Conservation (phyloP, 805 yeast genomes). For the Priceomyces melissophilus region DNA sequence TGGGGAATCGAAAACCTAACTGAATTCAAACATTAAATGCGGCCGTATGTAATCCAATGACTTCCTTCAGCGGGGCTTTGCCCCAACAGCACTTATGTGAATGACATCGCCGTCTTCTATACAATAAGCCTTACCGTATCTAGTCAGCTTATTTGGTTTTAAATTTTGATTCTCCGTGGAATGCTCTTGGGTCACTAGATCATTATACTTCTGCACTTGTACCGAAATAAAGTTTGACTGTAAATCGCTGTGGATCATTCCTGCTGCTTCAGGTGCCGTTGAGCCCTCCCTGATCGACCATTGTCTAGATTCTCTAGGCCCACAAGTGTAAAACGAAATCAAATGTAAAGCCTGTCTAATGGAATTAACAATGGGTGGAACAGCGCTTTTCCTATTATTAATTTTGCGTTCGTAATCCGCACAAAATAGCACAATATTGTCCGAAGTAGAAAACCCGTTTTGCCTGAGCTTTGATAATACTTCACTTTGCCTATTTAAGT, state of each 20-base stretch:
- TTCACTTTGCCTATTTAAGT: conserved; percentile 43
- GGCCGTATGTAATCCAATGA: not conserved
- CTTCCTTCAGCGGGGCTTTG: conserved; percentile 30
- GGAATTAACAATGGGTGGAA: conserved; percentile 59
- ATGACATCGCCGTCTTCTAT: conserved; percentile 85
- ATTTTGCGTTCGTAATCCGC: conserved; percentile 47
- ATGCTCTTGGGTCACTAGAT: conserved; percentile 39
- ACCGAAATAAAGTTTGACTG: conserved; percentile 80
- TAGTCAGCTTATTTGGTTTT: conserved; percentile 51
- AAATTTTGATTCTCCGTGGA: conserved; percentile 51
- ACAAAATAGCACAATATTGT: conserved; percentile 34
- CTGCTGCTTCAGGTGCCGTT: conserved; percentile 87
- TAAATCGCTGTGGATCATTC: conserved; percentile 81
- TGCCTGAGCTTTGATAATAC: conserved; percentile 45
- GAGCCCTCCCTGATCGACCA: conserved; percentile 81
- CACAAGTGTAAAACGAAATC: conserved; percentile 85
- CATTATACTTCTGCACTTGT: conserved; percentile 65
- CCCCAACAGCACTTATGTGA: conserved; percentile 69
- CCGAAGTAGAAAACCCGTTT: conserved; percentile 58
- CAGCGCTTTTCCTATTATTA: conserved; percentile 41
- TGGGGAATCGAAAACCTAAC: too few species aligned
- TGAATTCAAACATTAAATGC: too few species aligned
- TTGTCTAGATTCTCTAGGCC: conserved; percentile 78
- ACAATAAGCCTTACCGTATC: conserved; percentile 72
- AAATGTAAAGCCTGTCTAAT: conserved; percentile 69